Evolutionary conservation across 805 yeast genomes (phyloP).

Genomic region (Dipodascus albidus): DNA sequence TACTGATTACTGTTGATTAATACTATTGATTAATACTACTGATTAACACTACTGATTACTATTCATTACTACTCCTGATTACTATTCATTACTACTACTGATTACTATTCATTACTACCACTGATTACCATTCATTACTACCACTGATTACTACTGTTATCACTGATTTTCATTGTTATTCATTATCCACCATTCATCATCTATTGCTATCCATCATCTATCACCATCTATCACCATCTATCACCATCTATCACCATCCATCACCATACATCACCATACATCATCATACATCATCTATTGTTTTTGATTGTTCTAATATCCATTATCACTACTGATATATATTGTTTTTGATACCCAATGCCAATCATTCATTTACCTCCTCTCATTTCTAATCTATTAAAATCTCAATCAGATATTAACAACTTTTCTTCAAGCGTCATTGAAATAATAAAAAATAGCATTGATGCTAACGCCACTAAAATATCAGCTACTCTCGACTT

Average conservation of each 20-base stretch:
- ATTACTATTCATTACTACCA: too few species aligned
- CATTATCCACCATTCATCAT: not conserved
- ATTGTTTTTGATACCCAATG: not conserved
- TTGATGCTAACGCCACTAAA: slow-evolving; percentile 14
- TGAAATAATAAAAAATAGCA: slow-evolving; percentile 11
- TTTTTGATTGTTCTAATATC: not conserved
- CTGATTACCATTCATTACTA: too few species aligned
- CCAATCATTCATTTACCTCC: not conserved
- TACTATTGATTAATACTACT: too few species aligned
- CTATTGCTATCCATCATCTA: not conserved
- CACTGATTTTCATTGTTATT: not conserved
- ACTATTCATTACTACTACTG: too few species aligned
- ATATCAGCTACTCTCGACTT: slow-evolving; percentile 8
- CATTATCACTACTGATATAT: not conserved
- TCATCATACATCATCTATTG: not conserved
- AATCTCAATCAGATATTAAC: slow-evolving; percentile 6
- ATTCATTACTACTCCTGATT: too few species aligned
- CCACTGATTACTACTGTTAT: not conserved
- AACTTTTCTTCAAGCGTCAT: slow-evolving; percentile 8
- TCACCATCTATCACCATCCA: not conserved
- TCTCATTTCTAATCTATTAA: not conserved
- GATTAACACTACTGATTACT: too few species aligned
- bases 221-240: not conserved
- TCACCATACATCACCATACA: not conserved
- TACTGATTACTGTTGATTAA: too few species aligned